phyloP scores from a whole-genome alignment of 2,329 filamentous ascomycete species.

The Fusarium pseudonygamai region DNA sequence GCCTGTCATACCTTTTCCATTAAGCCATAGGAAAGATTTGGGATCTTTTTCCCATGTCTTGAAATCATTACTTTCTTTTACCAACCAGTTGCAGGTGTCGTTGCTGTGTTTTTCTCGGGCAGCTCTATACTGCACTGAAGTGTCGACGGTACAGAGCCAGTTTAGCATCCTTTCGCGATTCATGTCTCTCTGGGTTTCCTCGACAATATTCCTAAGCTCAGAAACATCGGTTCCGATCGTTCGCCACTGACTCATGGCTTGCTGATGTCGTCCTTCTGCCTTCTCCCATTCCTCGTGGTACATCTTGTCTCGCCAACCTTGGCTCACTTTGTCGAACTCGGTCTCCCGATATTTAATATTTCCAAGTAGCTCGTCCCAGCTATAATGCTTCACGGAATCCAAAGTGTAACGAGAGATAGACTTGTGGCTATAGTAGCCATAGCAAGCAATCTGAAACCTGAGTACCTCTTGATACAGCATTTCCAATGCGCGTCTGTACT shows the following conservation, averaged over 20 bases:
- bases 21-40: rapidly evolving
- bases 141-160: rapidly evolving
- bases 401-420: rapidly evolving
- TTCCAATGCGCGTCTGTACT: rapidly evolving
- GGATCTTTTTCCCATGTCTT: rapidly evolving
- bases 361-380: rapidly evolving
- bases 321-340: not conserved
- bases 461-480: not conserved
- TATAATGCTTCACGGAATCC: rapidly evolving
- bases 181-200: rapidly evolving
- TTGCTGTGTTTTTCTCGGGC: not conserved
- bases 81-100: rapidly evolving
- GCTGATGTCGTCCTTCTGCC: rapidly evolving
- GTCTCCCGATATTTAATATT: rapidly evolving
- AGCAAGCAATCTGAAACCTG: not conserved
- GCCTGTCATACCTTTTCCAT: not conserved
- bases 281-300: not conserved
- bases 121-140: not conserved
- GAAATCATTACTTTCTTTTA: rapidly evolving
- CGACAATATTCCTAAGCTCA: rapidly evolving
- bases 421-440: not conserved
- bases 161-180: not conserved
- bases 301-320: not conserved
- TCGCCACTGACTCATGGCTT: not conserved
- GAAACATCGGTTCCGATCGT: not conserved